Evolutionary conservation across 805 yeast species (phyloP).

Genomic region (Torulaspora gathmanii): DNA sequence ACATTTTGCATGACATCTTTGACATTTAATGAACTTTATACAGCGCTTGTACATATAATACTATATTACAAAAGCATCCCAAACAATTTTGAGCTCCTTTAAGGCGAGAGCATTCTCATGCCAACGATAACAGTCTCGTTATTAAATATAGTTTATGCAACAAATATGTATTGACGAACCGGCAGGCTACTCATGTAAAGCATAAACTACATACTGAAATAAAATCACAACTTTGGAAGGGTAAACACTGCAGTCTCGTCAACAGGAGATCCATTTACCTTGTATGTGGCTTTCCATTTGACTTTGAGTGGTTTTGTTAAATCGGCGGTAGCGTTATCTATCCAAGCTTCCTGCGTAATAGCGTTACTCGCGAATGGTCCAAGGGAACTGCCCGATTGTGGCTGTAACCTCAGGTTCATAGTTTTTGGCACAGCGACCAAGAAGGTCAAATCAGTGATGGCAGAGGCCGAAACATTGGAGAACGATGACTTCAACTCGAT

Average conservation of each 20-base stretch:
- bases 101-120: background rate
- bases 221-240: constrained; percentile 32
- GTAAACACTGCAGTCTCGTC: constrained; percentile 57
- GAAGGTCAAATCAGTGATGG: constrained; percentile 51
- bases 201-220: background rate
- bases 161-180: background rate
- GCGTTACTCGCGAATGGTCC: constrained; percentile 46
- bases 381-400: constrained; percentile 56
- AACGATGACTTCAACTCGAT: constrained; percentile 46
- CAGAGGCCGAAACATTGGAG: constrained; percentile 45
- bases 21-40: constrained; percentile 1
- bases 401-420: constrained; percentile 51
- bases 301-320: constrained; percentile 48
- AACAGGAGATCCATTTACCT: constrained; percentile 42
- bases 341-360: constrained; percentile 45
- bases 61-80: background rate
- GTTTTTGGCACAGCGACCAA: constrained; percentile 68
- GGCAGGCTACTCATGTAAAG: background rate
- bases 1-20: background rate
- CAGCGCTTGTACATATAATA: background rate
- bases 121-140: background rate
- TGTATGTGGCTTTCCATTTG: constrained; percentile 68
- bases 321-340: constrained; percentile 37
- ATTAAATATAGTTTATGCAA: background rate
- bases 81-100: background rate